Evolutionary conservation across 2,329 filamentous ascomycete genomes (phyloP).

Genomic region (Xylaria sp.): DNA sequence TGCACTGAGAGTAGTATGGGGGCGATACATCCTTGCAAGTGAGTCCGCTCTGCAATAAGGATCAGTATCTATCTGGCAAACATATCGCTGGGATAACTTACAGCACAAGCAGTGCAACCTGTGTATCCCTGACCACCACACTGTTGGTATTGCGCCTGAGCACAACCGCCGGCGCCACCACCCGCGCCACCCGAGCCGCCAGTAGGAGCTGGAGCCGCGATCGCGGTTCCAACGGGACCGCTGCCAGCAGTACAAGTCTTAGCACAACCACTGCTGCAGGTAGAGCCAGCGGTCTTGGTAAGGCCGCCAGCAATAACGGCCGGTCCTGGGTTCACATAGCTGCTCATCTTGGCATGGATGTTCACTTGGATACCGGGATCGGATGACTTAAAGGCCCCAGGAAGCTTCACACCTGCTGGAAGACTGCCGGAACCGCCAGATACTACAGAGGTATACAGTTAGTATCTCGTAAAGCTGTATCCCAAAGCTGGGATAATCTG

Average conservation of each 20-base stretch:
- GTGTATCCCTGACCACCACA: conserved; percentile 56
- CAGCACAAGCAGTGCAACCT: conserved; percentile 55
- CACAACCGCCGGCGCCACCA: conserved; percentile 44
- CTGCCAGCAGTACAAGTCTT: conserved; percentile 52
- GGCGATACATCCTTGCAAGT: conserved; percentile 52
- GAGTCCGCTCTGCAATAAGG: conserved; percentile 44
- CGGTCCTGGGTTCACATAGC: conserved; percentile 57
- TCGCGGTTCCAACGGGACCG: conserved; percentile 46
- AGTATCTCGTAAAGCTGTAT: not conserved
- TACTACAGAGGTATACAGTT: conserved; percentile 14
- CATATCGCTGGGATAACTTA: conserved; percentile 40
- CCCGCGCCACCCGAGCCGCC: conserved; percentile 20
- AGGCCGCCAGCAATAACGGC: conserved; percentile 55
- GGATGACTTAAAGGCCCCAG: conserved; percentile 56
- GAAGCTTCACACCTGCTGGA: conserved; percentile 51
- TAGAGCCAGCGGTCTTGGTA: conserved; percentile 54
- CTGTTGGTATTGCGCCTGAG: conserved; percentile 51
- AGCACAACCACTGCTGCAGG: conserved; percentile 54
- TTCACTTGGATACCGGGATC: conserved; percentile 61
- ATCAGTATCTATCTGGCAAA: not conserved
- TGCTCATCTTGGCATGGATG: conserved; percentile 56
- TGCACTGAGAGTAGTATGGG: conserved; percentile 55
- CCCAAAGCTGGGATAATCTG: not conserved
- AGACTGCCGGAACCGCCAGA: conserved; percentile 33
- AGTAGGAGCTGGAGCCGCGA: conserved; percentile 28